Evolutionary conservation across 495 filamentous ascomycete species (phyloP).

Genomic region (Trichoderma gamsii): DNA sequence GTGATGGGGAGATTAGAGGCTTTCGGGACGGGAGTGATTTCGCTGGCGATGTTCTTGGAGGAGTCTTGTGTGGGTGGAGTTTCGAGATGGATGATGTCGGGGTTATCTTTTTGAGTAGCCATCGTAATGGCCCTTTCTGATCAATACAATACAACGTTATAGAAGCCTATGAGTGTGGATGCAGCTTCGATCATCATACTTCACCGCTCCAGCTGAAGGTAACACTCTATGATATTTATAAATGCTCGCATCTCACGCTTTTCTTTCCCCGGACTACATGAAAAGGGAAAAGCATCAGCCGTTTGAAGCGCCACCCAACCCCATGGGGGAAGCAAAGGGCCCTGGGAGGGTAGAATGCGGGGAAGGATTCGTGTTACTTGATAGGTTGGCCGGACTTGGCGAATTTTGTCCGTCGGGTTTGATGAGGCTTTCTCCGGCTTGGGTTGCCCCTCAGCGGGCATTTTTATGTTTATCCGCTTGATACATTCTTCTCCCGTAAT

Average conservation of each 20-base stretch:
- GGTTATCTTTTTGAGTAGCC: constrained; percentile 24
- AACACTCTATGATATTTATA: constrained; percentile 2
- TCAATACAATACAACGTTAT: neutral
- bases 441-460: constrained; percentile 1
- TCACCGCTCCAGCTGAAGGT: neutral
- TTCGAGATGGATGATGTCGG: constrained; percentile 23
- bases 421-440: neutral
- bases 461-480: neutral
- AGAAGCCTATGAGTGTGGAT: neutral
- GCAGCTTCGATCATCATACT: neutral
- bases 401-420: neutral
- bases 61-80: constrained; percentile 5
- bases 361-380: neutral
- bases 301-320: neutral
- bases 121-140: neutral
- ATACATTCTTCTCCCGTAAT: neutral
- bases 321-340: neutral
- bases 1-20: constrained; percentile 1
- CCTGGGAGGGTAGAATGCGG: neutral
- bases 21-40: neutral
- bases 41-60: constrained; percentile 3
- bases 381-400: neutral
- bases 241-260: neutral
- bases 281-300: neutral
- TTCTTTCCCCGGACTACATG: neutral